Evolutionary conservation across 352 stramenopile genomes (phyloP), one percentile per base, ranked within the genome.

Genomic region (Globisporangium canariense): DNA sequence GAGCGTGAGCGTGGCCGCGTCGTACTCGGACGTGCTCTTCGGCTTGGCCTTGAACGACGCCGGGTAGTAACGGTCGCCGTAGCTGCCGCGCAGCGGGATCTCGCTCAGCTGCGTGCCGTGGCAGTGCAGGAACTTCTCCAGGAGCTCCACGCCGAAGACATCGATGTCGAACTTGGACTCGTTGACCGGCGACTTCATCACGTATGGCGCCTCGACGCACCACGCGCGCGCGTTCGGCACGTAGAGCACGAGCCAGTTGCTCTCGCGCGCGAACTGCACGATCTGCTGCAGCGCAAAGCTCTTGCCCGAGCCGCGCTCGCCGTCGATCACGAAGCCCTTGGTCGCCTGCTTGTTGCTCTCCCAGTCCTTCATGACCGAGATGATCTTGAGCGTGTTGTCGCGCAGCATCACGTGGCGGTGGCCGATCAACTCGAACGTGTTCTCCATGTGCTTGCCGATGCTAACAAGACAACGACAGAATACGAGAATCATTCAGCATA

Each of bases 111-210:
- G 88, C 9, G 89, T 70, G 47, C 76, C 75, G 65, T 96, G 83
- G 74, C 75, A 89, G 60, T 90, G 74, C 58, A 93, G 65, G 34
- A 96, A 88, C 45, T 91, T 85, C 70, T 93, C 70, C 25, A 96
- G 70, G 40, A 96, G 71, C 45, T 90, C 84, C 10, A 91, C 74
- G 60, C 83, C 88, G 63, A 83, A 90, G 25, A 90, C 73, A 58
- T 96, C 88, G 47, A 94, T 91, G 72, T 96, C 86, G 65, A 91
- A 94, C 69, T 95, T 96, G 60, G 74, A 75, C 47, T 90, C 73
- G 45, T 90, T 65, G 69, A 87, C 81, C 1, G 83, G 81, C 65
- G 86, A 94, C 72, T 80, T 80, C 71, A 92, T 94, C 66, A 96
- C 86, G 69, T 94, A 94, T 53, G 84, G 86, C 25, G 84, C 86